Conservation (phyloP, 2,329 filamentous ascomycete genomes). For the Gliomastix tumulicola region DNA sequence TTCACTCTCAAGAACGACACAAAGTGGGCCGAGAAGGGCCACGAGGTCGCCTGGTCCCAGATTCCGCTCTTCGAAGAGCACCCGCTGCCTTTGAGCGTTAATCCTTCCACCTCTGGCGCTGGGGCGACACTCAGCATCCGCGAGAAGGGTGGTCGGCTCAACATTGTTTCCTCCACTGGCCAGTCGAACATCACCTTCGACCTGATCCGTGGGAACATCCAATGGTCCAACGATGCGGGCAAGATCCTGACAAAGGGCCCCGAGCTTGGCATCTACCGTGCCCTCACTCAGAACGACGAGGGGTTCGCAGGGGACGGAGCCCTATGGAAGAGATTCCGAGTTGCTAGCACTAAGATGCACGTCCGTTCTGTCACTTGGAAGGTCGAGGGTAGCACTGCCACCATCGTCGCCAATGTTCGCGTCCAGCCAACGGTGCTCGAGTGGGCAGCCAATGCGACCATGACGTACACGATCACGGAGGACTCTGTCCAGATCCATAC, state of each 20-base stretch:
- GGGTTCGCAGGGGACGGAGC: slow-evolving; percentile 15
- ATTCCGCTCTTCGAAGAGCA: slow-evolving; percentile 22
- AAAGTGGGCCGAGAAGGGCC: slow-evolving; percentile 42
- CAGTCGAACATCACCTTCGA: slow-evolving; percentile 35
- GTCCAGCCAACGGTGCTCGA: slow-evolving; percentile 53
- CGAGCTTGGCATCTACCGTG: slow-evolving; percentile 50
- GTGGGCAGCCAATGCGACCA: slow-evolving; percentile 46
- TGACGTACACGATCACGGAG: slow-evolving; percentile 47
- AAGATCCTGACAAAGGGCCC: slow-evolving; percentile 28
- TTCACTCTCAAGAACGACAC: slow-evolving; percentile 33
- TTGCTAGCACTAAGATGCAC: slow-evolving; percentile 37
- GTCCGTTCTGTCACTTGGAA: slow-evolving; percentile 34
- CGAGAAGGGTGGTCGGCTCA: slow-evolving; percentile 6
- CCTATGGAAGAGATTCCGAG: slow-evolving; percentile 45
- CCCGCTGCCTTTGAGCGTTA: slow-evolving; percentile 7
- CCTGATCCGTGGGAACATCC: slow-evolving; percentile 30
- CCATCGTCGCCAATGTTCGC: slow-evolving; percentile 43
- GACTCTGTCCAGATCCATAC: slow-evolving; percentile 36
- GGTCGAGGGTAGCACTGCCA: slow-evolving; percentile 17
- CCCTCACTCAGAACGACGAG: slow-evolving; percentile 59
- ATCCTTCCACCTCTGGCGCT: slow-evolving; percentile 10
- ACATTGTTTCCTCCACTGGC: background rate
- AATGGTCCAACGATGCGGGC: slow-evolving; percentile 28
- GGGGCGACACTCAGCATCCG: slow-evolving; percentile 5
- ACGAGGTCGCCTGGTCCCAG: slow-evolving; percentile 51